Base-by-base conservation (phyloP, 768 basidiomycete species). In the Lentinula raphanica region DNA sequence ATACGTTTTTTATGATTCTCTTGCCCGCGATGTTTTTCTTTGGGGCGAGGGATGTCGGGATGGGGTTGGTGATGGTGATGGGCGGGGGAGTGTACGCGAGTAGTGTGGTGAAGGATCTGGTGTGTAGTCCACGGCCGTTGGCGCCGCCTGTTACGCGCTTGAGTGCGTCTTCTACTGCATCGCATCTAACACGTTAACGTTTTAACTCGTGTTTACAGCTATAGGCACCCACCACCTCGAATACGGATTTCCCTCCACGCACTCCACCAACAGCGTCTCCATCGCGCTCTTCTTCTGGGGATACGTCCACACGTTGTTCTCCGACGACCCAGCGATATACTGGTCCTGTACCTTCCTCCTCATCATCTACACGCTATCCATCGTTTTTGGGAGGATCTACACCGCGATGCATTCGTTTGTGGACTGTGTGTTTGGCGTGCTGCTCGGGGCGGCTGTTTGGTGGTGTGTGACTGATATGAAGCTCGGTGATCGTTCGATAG, bases 161-260 rank as follows among this genome's bases (percentile, higher is more conserved):
- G 5, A 89, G 94, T 95, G 64, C 63, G 88, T 75, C 1, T 65
- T 21, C 19, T 19, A 25, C 42, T 39, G n/a, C n/a, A n/a, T n/a
- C n/a, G n/a, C n/a, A n/a, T n/a, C 49, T 36, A 12, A 36, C 25
- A 9, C 4, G 29, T 4, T 25, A 62, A 29, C 48, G 36, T 44
- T 58, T 53, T 35, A 21, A 9, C 23, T 13, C 39, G 3, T 7
- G 12, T 29, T 35, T 8, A 50, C 62, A 92, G 89, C 86, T 4
- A 86, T 92, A 53, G 87, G 90, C 13, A 80, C 75, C 1, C 90
- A 92, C 65, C 90, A 93, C 63, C 79, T 92, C 2, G 94, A 96
- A 73, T 96, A 96, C 64, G 96, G 96, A 23, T 96, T 98, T 67
- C 95, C 94, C 0, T 96, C 94, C 0, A 97, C 95, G 0, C 96